A percentile compares a stretch with the other conserved stretches of the same genome.
phyloP scores from a whole-genome alignment of 169 alveolate genomes.

The Plasmodium cynomolgi region DNA sequence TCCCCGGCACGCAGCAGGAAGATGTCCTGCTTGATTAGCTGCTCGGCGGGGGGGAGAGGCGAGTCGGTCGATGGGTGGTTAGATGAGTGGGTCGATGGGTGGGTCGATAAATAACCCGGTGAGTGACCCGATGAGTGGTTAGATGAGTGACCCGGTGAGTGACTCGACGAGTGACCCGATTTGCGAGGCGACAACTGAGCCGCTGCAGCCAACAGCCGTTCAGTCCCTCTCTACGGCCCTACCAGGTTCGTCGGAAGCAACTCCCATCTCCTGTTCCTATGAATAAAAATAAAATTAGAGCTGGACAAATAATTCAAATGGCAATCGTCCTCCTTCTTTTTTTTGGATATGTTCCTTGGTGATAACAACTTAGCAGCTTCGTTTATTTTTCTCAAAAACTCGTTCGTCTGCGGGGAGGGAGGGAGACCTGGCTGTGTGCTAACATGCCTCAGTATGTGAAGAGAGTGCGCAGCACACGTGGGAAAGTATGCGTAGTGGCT shows the following conservation, averaged over 20 bases:
- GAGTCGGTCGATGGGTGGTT: not conserved
- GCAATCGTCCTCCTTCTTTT: constrained; percentile 21
- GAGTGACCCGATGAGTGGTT: not conserved
- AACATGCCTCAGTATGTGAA: not conserved
- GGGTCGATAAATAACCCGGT: not conserved
- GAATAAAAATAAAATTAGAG: constrained; percentile 37
- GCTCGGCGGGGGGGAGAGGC: not conserved
- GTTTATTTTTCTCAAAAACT: constrained; percentile 31
- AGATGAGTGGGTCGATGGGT: not conserved
- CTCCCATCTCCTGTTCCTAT: constrained; percentile 56
- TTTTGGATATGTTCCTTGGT: constrained; percentile 9
- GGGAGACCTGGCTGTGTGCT: not conserved
- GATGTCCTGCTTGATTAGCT: constrained; percentile 67
- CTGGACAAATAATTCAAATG: constrained; percentile 40
- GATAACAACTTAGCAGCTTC: constrained; percentile 31
- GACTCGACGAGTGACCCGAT: not conserved
- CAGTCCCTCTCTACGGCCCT: not conserved
- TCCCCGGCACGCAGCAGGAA: constrained; percentile 63
- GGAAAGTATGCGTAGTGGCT: not conserved
- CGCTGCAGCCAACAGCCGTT: not conserved
- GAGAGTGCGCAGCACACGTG: not conserved
- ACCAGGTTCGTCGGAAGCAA: constrained; percentile 58
- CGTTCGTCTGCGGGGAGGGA: constrained; percentile 13
- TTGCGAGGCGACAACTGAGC: too few relatives aligned
- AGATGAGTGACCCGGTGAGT: not conserved